Percentiles rank a stretch among this genome's conserved stretches.
Evolutionary conservation across 257 asterid species (phyloP).

Genomic region (Primulina huaijiensis): DNA sequence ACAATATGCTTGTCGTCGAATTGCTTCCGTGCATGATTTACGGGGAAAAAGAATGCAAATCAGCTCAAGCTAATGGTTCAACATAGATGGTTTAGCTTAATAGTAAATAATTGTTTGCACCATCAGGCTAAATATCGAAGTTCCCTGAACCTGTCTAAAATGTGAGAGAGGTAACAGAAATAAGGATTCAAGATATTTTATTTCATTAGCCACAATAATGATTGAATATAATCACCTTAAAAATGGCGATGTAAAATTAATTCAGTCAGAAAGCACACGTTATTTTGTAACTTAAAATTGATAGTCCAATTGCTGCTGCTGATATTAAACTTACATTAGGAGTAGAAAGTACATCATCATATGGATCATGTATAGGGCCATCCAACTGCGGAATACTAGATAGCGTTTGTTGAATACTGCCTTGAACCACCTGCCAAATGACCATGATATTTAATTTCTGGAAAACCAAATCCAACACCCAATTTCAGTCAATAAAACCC

Average conservation of each 20-base stretch:
- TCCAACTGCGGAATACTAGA: constrained; percentile 69
- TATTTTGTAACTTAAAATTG: background rate
- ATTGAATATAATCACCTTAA: background rate
- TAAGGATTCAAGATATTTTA: background rate
- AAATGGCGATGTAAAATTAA: background rate
- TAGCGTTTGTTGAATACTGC: constrained; percentile 24
- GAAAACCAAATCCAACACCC: background rate
- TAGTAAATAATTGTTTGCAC: background rate
- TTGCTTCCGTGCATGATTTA: background rate
- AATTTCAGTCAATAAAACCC: background rate
- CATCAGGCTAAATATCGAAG: background rate
- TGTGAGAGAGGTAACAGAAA: background rate
- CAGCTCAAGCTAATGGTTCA: background rate
- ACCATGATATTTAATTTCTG: constrained; percentile 4
- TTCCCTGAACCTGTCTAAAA: background rate
- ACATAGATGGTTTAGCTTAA: background rate
- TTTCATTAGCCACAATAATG: background rate
- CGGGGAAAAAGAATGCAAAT: background rate
- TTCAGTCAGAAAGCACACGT: constrained; percentile 16
- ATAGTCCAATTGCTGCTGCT: constrained; percentile 4
- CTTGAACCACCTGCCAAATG: constrained; percentile 44
- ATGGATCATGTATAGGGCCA: constrained; percentile 85
- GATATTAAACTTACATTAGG: constrained; percentile 60
- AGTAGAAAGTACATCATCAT: constrained; percentile 84
- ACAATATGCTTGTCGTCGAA: background rate